Evolutionary conservation across 2,329 filamentous ascomycete genomes (phyloP).

Genomic region (Pyrenochaeta sp.): DNA sequence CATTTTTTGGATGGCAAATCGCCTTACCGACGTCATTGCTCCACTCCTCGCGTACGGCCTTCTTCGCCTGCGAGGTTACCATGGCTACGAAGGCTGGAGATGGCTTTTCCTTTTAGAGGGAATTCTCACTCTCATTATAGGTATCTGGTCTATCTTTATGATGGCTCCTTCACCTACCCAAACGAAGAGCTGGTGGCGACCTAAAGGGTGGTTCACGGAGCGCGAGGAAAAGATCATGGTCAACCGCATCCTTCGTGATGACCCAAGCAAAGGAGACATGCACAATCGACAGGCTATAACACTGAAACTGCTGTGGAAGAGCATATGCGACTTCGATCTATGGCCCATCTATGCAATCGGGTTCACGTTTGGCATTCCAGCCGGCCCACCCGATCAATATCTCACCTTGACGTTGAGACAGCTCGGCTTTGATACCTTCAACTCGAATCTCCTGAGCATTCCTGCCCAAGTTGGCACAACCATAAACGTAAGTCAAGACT

Average conservation of each 20-base stretch:
- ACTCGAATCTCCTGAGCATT: conserved; percentile 69
- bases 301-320: conserved; percentile 20
- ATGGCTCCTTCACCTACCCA: conserved; percentile 62
- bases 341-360: conserved; percentile 31
- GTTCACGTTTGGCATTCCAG: conserved; percentile 9
- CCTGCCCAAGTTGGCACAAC: conserved; percentile 30
- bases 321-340: conserved; percentile 25
- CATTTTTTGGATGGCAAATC: conserved; percentile 51
- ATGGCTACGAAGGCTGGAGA: conserved; percentile 53
- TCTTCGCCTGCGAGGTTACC: conserved; percentile 49
- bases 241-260: conserved; percentile 67
- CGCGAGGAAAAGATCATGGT: conserved; percentile 72
- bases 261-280: conserved; percentile 56
- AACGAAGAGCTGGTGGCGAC: conserved; percentile 50
- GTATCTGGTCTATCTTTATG: conserved; percentile 29
- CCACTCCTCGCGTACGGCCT: conserved; percentile 48
- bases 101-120: conserved; percentile 57
- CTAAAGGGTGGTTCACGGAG: conserved; percentile 67
- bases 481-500: conserved; percentile 14
- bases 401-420: conserved; percentile 60
- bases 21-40: conserved; percentile 42
- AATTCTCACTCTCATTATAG: conserved; percentile 27
- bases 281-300: conserved; percentile 32
- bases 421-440: conserved; percentile 67
- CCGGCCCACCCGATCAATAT: conserved; percentile 19